Evolutionary conservation across 768 basidiomycete species (phyloP).

Genomic region (Clathrus columnatus): DNA sequence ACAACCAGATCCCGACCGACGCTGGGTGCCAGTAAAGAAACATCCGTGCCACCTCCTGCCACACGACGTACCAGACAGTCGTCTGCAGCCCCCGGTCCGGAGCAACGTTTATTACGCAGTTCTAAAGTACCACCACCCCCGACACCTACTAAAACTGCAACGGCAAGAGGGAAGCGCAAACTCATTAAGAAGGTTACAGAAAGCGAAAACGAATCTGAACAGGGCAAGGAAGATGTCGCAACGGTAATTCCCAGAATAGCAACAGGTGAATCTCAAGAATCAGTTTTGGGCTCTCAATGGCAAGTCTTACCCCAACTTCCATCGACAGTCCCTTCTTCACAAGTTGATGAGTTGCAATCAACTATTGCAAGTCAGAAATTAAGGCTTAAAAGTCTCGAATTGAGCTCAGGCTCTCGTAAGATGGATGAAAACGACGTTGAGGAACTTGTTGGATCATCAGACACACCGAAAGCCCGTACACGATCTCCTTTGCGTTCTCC

Average conservation of each 20-base stretch:
- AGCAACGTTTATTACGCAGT: not conserved
- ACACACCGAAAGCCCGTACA: not conserved
- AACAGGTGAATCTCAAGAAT: not conserved
- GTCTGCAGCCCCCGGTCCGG: not conserved
- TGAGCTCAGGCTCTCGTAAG: not conserved
- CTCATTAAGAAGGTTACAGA: not conserved
- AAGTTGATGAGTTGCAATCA: not conserved
- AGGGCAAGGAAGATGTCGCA: not conserved
- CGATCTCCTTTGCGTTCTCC: not conserved
- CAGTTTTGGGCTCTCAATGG: not conserved
- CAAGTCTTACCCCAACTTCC: not conserved
- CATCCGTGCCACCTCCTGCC: not conserved
- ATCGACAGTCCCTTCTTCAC: not conserved
- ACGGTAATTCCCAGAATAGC: not conserved
- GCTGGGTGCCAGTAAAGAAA: not conserved
- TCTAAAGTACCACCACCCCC: not conserved
- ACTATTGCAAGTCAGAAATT: not conserved
- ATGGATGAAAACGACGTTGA: conserved; percentile 7
- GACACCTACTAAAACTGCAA: not conserved
- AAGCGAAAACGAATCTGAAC: not conserved
- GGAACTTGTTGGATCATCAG: not conserved
- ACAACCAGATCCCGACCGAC: not conserved
- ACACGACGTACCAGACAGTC: not conserved
- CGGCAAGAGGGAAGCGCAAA: not conserved
- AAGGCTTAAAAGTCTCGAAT: conserved; percentile 1